A percentile compares a stretch with the other conserved stretches of the same genome.
Conservation (phyloP, 768 basidiomycete genomes). For the Bullera alba region DNA sequence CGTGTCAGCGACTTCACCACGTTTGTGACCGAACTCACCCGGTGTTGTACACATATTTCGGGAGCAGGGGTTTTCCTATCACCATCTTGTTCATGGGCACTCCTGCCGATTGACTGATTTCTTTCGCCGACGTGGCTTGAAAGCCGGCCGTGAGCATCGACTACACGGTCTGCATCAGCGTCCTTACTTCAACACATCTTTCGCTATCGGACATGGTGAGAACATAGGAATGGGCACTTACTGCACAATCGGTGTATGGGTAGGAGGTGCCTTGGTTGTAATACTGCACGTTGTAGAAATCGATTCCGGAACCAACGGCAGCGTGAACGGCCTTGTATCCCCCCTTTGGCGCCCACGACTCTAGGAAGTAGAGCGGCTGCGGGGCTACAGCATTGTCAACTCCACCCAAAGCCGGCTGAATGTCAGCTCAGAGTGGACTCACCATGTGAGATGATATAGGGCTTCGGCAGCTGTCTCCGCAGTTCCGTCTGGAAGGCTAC, state of each 20-base stretch:
- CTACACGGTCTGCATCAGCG: not conserved
- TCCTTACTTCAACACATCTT: no score
- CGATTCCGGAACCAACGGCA: slow-evolving; percentile 50
- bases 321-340: slow-evolving; percentile 55
- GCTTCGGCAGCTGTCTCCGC: slow-evolving; percentile 9
- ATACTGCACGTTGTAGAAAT: slow-evolving; percentile 23
- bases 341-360: slow-evolving; percentile 35
- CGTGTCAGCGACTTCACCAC: not conserved
- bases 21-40: not conserved
- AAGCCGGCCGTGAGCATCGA: slow-evolving; percentile 39
- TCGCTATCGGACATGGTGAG: no score
- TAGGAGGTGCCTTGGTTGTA: slow-evolving; percentile 23
- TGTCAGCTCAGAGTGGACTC: not conserved
- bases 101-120: slow-evolving; percentile 53
- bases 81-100: slow-evolving; percentile 58
- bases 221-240: not conserved
- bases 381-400: slow-evolving; percentile 1
- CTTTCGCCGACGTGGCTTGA: slow-evolving; percentile 54
- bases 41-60: slow-evolving; percentile 40
- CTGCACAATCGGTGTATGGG: slow-evolving; percentile 12
- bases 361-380: slow-evolving; percentile 18
- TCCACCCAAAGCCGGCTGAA: not conserved
- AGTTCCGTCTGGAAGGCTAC: slow-evolving; percentile 20
- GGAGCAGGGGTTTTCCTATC: slow-evolving; percentile 61
- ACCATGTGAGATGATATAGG: slow-evolving; percentile 30